Evolutionary conservation across 441 rosid species (phyloP).

Genomic region (Gossypium trilobum): DNA sequence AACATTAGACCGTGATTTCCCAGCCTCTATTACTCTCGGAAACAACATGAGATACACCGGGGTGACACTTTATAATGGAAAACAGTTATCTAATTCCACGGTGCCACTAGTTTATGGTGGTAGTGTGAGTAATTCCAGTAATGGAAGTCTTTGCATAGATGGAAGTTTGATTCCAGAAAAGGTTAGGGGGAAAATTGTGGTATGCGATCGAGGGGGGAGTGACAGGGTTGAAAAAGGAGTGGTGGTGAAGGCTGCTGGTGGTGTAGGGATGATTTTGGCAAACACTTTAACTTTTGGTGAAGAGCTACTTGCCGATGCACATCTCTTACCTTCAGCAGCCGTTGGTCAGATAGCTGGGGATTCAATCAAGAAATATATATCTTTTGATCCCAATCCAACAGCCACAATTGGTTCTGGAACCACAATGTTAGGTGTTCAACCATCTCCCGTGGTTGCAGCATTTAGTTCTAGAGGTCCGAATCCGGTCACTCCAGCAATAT

Average conservation of each 20-base stretch:
- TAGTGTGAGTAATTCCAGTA: slow-evolving; percentile 19
- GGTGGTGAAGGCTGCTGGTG: slow-evolving; percentile 29
- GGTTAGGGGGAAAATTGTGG: slow-evolving; percentile 30
- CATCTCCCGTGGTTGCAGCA: slow-evolving; percentile 36
- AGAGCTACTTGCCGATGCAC: slow-evolving; percentile 33
- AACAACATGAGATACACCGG: slow-evolving; percentile 20
- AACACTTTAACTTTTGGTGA: slow-evolving; percentile 27
- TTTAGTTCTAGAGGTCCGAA: slow-evolving; percentile 38
- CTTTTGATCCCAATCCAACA: slow-evolving; percentile 16
- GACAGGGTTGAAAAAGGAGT: slow-evolving; percentile 25
- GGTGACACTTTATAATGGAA: slow-evolving; percentile 24
- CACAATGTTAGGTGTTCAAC: slow-evolving; percentile 27
- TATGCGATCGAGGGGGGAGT: slow-evolving; percentile 31
- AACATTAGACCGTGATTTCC: slow-evolving; percentile 32
- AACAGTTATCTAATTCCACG: slow-evolving; percentile 4
- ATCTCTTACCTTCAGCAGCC: slow-evolving; percentile 29
- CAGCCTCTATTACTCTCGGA: slow-evolving; percentile 22
- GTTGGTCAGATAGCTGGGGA: slow-evolving; percentile 25
- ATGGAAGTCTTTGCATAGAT: slow-evolving; percentile 19
- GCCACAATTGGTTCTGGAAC: slow-evolving; percentile 26
- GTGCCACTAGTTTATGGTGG: slow-evolving; percentile 22
- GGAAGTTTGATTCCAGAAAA: slow-evolving; percentile 22
- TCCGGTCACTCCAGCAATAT: slow-evolving; percentile 23
- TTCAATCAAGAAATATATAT: slow-evolving; percentile 27
- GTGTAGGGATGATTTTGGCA: slow-evolving; percentile 30